Evolutionary conservation across 2,329 filamentous ascomycete genomes (phyloP).

Genomic region (Diatrype stigma): DNA sequence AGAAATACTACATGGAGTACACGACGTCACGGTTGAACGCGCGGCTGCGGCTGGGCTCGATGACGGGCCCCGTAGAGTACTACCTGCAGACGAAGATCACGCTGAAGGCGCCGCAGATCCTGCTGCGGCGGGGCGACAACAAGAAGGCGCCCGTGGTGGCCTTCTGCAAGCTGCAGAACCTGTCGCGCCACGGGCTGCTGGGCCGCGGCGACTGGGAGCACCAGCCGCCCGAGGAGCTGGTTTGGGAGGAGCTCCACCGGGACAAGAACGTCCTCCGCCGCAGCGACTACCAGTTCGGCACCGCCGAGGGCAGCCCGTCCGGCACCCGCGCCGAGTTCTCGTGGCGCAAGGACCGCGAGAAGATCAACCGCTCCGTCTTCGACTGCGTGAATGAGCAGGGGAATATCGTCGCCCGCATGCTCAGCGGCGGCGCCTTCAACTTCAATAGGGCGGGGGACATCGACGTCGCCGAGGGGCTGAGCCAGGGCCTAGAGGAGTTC

Average conservation of each 20-base stretch:
- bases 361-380: slow-evolving; percentile 2
- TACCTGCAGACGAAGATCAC: not conserved
- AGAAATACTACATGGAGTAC: slow-evolving; percentile 3
- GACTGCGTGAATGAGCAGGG: slow-evolving; percentile 3
- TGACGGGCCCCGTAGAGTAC: not conserved
- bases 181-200: slow-evolving; percentile 1
- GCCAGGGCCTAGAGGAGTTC: slow-evolving; percentile 1
- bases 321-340: not conserved
- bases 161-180: not conserved
- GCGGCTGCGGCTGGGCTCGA: not conserved
- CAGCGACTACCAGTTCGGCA: slow-evolving; percentile 8
- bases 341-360: slow-evolving; percentile 7
- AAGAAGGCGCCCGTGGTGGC: not conserved
- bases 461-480: slow-evolving; percentile 2
- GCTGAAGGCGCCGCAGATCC: not conserved
- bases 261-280: slow-evolving; percentile 3
- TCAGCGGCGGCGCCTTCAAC: slow-evolving; percentile 6
- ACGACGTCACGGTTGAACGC: slow-evolving; percentile 2
- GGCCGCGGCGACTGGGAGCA: slow-evolving; percentile 1
- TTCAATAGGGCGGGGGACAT: slow-evolving; percentile 7
- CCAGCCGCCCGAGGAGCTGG: not conserved
- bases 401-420: slow-evolving; percentile 4
- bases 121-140: not conserved
- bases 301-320: not conserved
- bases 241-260: slow-evolving; percentile 5